These are phyloP conservation scores for Solanum commersonii DNA, from an alignment of 257 asterid species.

Conservation along the genomic window DNA sequence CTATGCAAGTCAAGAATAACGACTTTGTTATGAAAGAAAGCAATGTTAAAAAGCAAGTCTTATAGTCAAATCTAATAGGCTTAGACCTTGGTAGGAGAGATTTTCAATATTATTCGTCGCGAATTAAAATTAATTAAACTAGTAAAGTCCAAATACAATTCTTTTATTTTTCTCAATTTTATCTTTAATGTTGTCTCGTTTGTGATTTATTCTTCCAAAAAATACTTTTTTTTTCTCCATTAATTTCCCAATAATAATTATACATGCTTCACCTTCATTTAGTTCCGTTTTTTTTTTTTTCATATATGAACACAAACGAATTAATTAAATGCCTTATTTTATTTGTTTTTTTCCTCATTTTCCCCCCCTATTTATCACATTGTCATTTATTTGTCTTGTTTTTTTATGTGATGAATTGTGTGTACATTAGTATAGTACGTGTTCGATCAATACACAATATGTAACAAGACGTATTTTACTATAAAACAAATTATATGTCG, in stretches of 20 bases:
- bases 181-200: not conserved
- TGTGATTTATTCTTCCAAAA: not conserved
- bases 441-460: not conserved
- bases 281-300: not conserved
- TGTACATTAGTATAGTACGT: not conserved
- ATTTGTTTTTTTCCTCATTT: not conserved
- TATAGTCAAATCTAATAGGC: not conserved
- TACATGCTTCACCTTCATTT: not conserved
- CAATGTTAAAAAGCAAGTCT: too few species aligned
- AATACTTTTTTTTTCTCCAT: not conserved
- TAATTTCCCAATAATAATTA: not conserved
- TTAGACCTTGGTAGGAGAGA: not conserved
- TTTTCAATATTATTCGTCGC: too few species aligned
- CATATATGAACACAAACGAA: not conserved
- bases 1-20: too few species aligned
- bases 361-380: not conserved
- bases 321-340: not conserved
- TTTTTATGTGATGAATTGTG: not conserved
- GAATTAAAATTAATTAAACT: not conserved
- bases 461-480: not conserved
- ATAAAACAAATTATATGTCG: not conserved
- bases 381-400: not conserved
- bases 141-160: not conserved
- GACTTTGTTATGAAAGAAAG: too few species aligned
- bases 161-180: not conserved